Conservation (phyloP, 1,284 basidiomycete genomes). For the Stygiomarasmius scandens region DNA sequence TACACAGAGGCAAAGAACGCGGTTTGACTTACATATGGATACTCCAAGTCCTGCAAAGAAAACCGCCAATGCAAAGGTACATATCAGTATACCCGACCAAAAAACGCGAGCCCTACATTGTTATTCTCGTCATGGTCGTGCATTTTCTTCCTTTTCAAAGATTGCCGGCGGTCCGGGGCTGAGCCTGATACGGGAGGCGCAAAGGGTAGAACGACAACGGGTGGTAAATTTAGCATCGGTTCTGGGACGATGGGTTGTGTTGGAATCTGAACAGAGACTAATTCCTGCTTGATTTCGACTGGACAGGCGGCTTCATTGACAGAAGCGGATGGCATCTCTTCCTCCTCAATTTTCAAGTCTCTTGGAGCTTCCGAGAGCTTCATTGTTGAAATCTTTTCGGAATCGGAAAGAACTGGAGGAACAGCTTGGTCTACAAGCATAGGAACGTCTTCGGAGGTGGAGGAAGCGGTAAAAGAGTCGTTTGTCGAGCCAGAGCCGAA, state of each 20-base stretch:
- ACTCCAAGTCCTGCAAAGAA: slow-evolving; percentile 7
- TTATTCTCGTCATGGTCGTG: slow-evolving; percentile 35
- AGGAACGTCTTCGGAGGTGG: background rate
- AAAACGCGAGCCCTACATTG: slow-evolving; percentile 4
- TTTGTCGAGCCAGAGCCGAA: background rate
- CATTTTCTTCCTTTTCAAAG: slow-evolving; percentile 43
- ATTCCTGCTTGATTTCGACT: no score
- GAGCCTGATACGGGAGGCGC: background rate
- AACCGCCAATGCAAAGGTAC: background rate
- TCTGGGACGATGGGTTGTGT: no score
- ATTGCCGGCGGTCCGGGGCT: slow-evolving; percentile 12
- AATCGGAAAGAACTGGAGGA: no score
- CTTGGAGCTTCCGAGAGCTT: no score
- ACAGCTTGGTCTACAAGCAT: no score
- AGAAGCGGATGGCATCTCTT: no score
- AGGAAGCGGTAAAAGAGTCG: background rate
- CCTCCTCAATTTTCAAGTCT: no score
- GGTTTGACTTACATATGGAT: slow-evolving; percentile 10
- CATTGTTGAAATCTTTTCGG: no score
- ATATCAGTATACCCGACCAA: background rate
- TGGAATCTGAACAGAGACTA: no score
- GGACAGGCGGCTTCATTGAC: no score
- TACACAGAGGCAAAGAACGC: background rate
- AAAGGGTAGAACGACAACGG: background rate
- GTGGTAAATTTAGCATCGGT: background rate